Base-by-base conservation (phyloP, 192 early-diverging fungal genomes). In the Coemansia sp. region DNA sequence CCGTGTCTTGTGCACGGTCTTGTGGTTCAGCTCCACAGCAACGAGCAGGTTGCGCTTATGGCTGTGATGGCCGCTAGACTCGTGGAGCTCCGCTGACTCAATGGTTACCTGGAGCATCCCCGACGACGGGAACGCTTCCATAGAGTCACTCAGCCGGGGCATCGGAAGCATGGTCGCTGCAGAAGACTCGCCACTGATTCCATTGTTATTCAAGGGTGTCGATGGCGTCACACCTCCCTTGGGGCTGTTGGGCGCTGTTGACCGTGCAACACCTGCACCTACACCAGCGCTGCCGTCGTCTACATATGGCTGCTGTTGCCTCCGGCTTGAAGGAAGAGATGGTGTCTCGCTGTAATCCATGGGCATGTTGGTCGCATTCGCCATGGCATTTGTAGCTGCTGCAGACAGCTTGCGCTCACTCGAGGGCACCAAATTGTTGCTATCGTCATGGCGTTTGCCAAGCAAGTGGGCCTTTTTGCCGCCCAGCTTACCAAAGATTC, bases 1-100 rank as follows among this genome's bases (percentile, higher is more conserved):
- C 3, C 39, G 64, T 33, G 71, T 74, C 56, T 67, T 74, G 60
- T 67, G 60, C 50, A 74, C 20, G n/a, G 64, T 60, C 53, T 64
- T 63, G 59, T 64, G 55, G 71, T 74, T 74, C 50, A 74, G 39
- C 37, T 59, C 55, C 6, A 64, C 48, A 2, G 32, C 23, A 29
- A 67, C 71, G 28, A 67, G 13, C 42, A 74, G 23, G 39, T 74
- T 74, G 50, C 58, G 69, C 56, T 58, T 60, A 43, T 42, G 55
- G 5, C 44, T 42, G 20, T 14, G 17, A 28, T 51, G 48, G 9
- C 39, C 17, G 42, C 44, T 27, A 18, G 23, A 8, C 22, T 50
- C 50, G 23, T 54, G 45, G 14, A 48, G 14, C 48, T 60, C 63
- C 3, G 50, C 69, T 20, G 69, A 72, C 45, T 55, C 46, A 18